Conservation (phyloP, 495 filamentous ascomycete species). For the Jackrogersella multiformis region DNA sequence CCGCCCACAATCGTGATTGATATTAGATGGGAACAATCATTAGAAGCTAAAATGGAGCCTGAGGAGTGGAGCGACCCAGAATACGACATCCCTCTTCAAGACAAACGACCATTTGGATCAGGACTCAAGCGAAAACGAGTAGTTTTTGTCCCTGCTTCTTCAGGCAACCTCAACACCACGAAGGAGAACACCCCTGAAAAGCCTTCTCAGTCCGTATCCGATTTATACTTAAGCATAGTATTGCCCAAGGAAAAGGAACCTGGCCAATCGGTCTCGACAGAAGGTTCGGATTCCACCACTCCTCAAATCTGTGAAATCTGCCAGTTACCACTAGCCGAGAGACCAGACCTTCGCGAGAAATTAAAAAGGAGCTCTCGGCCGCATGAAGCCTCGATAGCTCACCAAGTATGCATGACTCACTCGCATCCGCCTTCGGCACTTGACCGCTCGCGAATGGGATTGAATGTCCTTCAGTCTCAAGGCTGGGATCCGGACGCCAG, state of each 20-base stretch:
- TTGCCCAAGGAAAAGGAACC: constrained; percentile 55
- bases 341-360: constrained; percentile 25
- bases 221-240: constrained; percentile 78
- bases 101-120: constrained; percentile 80
- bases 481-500: constrained; percentile 91
- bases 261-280: constrained; percentile 36
- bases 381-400: constrained; percentile 79
- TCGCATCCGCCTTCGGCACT: constrained; percentile 86
- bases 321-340: constrained; percentile 46
- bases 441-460: constrained; percentile 78
- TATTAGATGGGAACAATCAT: background rate
- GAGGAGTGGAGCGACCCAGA: constrained; percentile 45
- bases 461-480: constrained; percentile 76
- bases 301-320: constrained; percentile 47
- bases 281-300: constrained; percentile 15
- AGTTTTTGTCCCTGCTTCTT: constrained; percentile 78
- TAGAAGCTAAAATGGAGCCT: constrained; percentile 16
- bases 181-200: constrained; percentile 42
- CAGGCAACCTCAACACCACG: constrained; percentile 57
- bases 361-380: constrained; percentile 34
- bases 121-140: constrained; percentile 80
- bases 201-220: constrained; percentile 60
- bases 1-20: background rate
- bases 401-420: constrained; percentile 82
- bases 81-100: constrained; percentile 73